A percentile compares a stretch with the other conserved stretches of the same genome.
phyloP scores from a whole-genome alignment of 257 asterid species.

The Eucommia ulmoides region DNA sequence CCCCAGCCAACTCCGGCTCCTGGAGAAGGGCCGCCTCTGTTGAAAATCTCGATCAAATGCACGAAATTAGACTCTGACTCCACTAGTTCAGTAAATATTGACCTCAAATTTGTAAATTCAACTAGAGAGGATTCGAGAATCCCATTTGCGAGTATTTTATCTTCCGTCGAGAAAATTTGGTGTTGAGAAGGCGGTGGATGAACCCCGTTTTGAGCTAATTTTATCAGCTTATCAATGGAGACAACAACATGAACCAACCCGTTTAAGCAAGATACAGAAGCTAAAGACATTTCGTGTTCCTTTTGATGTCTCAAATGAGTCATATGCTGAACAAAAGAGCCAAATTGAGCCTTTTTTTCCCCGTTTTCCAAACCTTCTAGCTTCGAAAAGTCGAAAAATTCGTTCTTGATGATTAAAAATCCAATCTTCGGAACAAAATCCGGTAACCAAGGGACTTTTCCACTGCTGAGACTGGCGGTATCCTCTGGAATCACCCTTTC shows the following conservation, averaged over 20 bases:
- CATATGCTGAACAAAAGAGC: conserved; percentile 41
- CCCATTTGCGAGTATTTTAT: conserved; percentile 57
- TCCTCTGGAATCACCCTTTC: conserved; percentile 55
- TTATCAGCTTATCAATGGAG: conserved; percentile 58
- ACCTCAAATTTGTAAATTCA: conserved; percentile 34
- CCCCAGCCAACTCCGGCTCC: conserved; percentile 99
- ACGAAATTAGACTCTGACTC: conserved; percentile 26
- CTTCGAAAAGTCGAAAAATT: conserved; percentile 35
- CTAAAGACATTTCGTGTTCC: conserved; percentile 41
- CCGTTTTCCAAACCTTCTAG: conserved; percentile 10
- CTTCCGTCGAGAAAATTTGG: conserved; percentile 29
- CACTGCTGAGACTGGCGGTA: conserved; percentile 17
- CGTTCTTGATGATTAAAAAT: conserved; percentile 40
- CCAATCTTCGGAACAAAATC: conserved; percentile 82
- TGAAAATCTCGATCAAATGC: conserved; percentile 44
- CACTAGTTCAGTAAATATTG: conserved; percentile 25
- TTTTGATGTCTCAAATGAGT: conserved; percentile 37
- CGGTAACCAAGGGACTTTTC: conserved; percentile 67
- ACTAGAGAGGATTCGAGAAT: conserved; percentile 33
- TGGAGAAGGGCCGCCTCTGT: conserved; percentile 99
- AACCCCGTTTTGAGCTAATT: conserved; percentile 40
- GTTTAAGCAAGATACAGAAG: conserved; percentile 74
- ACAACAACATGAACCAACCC: conserved; percentile 50
- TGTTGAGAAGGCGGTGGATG: conserved; percentile 20
- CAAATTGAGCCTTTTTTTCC: conserved; percentile 13